phyloP scores from a whole-genome alignment of 352 stramenopile species.

The Phytophthora megakarya region DNA sequence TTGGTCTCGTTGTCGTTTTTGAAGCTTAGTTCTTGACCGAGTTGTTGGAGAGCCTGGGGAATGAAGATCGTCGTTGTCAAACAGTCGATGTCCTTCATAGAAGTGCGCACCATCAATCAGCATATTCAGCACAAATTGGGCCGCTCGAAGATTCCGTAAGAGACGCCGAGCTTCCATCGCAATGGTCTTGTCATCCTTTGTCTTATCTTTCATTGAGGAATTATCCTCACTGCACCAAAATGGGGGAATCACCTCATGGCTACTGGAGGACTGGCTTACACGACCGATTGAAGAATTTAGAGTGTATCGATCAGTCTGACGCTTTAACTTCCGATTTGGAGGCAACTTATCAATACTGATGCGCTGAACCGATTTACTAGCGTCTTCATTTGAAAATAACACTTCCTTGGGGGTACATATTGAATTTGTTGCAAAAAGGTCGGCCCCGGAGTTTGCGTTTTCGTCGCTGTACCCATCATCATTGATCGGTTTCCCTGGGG shows the following conservation, averaged over 20 bases:
- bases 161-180: slow-evolving; percentile 54
- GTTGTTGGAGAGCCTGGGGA: slow-evolving; percentile 30
- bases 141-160: slow-evolving; percentile 59
- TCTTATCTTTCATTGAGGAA: background rate
- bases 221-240: slow-evolving; percentile 1
- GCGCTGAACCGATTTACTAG: slow-evolving; percentile 15
- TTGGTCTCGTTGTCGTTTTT: slow-evolving; percentile 52
- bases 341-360: slow-evolving; percentile 47
- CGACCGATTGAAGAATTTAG: slow-evolving; percentile 45
- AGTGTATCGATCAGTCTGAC: slow-evolving; percentile 35
- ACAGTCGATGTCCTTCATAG: slow-evolving; percentile 55
- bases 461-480: slow-evolving; percentile 21
- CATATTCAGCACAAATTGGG: slow-evolving; percentile 69
- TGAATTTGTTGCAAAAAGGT: slow-evolving; percentile 31
- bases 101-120: slow-evolving; percentile 73
- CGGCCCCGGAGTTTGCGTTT: slow-evolving; percentile 19
- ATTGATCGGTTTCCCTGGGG: slow-evolving; percentile 10
- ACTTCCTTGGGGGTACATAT: slow-evolving; percentile 33
- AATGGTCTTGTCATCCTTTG: slow-evolving; percentile 28
- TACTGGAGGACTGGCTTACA: slow-evolving; percentile 55
- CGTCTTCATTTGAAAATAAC: background rate
- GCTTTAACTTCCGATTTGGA: slow-evolving; percentile 56
- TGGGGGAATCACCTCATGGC: slow-evolving; percentile 39
- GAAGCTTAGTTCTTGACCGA: slow-evolving; percentile 41
- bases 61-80: slow-evolving; percentile 27